These are phyloP conservation scores for Plasmodium vivax DNA, from an alignment of 169 alveolate genomes.

Conservation along the genomic window DNA sequence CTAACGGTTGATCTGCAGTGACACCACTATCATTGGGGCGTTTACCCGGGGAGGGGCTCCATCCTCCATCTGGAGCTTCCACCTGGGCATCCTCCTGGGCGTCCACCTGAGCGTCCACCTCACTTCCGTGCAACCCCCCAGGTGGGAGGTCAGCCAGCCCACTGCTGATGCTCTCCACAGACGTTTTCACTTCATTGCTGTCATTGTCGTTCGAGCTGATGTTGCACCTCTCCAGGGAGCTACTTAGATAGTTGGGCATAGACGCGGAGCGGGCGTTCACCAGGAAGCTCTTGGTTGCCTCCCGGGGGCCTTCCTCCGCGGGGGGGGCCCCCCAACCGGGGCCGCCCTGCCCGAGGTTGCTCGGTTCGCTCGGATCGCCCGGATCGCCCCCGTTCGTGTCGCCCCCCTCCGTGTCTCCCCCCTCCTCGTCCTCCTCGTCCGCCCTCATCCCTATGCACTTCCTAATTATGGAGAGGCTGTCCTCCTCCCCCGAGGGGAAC, in stretches of 20 bases:
- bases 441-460: slow-evolving; percentile 25
- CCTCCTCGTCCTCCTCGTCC: slow-evolving; percentile 9
- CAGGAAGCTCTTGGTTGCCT: background rate
- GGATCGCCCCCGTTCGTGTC: too few relatives aligned
- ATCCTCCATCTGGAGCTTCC: background rate
- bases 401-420: background rate
- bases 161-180: slow-evolving; percentile 31
- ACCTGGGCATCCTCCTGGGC: too few relatives aligned
- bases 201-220: slow-evolving; percentile 7
- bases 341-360: background rate
- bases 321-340: background rate
- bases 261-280: slow-evolving; percentile 15
- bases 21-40: background rate
- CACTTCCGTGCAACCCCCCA: background rate
- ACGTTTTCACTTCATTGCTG: slow-evolving; percentile 30
- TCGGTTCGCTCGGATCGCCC: too few relatives aligned
- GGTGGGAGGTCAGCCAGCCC: slow-evolving; percentile 1
- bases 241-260: slow-evolving; percentile 38
- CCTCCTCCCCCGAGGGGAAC: slow-evolving; percentile 8
- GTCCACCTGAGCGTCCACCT: background rate
- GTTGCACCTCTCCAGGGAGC: background rate
- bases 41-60: background rate
- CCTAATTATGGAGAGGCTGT: slow-evolving; percentile 14
- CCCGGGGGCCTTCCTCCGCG: background rate
- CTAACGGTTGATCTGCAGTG: too few relatives aligned